These are phyloP conservation scores for Podila verticillata DNA, from an alignment of 192 early-diverging fungal genomes.

Conservation along the genomic window DNA sequence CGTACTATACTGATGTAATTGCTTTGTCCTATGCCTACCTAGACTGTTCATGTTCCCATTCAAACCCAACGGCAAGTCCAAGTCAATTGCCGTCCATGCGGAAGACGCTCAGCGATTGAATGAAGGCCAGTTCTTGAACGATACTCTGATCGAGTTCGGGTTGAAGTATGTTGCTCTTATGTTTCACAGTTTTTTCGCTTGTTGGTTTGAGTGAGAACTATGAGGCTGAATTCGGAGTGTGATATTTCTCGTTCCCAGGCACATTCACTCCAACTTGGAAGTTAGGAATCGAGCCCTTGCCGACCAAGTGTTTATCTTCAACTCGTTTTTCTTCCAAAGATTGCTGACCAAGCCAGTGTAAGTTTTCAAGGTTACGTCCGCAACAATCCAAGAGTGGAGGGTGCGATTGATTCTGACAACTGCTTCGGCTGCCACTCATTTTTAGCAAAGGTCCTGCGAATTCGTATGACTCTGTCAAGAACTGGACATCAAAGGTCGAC, in stretches of 20 bases:
- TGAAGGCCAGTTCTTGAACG: slow-evolving; percentile 86
- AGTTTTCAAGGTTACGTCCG: slow-evolving; percentile 1
- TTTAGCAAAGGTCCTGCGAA: slow-evolving; percentile 38
- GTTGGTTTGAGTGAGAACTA: background rate
- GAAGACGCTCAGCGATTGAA: slow-evolving; percentile 74
- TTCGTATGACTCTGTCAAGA: slow-evolving; percentile 74
- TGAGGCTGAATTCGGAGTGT: too few relatives aligned
- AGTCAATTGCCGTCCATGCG: slow-evolving; percentile 67
- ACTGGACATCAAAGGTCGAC: slow-evolving; percentile 81
- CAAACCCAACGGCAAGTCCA: slow-evolving; percentile 16
- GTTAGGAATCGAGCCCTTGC: slow-evolving; percentile 53
- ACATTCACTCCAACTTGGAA: slow-evolving; percentile 38
- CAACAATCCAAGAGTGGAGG: background rate
- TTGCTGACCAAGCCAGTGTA: slow-evolving; percentile 58
- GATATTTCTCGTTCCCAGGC: slow-evolving; percentile 17
- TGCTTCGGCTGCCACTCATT: background rate
- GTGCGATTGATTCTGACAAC: background rate
- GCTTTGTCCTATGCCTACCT: background rate
- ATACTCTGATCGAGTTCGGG: slow-evolving; percentile 90
- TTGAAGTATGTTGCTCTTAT: slow-evolving; percentile 58
- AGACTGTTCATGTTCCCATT: slow-evolving; percentile 43
- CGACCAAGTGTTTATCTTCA: slow-evolving; percentile 79
- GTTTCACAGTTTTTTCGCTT: background rate
- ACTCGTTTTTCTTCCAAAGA: slow-evolving; percentile 85
- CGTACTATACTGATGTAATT: background rate